These are phyloP conservation scores for Botryotinia calthae DNA, from an alignment of 2,329 filamentous ascomycete genomes.

Conservation along the genomic window DNA sequence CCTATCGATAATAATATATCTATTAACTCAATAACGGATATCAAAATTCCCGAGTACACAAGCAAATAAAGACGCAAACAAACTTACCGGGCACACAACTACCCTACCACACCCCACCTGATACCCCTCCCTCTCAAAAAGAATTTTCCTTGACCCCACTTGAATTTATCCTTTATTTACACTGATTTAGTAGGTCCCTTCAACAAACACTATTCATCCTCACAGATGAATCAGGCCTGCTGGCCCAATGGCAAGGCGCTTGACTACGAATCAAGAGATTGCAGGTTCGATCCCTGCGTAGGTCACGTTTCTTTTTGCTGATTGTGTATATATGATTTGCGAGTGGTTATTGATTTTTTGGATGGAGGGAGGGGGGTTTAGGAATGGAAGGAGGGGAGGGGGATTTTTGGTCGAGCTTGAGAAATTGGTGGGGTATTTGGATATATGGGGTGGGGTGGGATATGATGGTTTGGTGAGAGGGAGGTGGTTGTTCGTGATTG, in stretches of 20 bases:
- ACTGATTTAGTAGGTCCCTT: rapidly evolving
- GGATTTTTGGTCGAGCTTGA: neutral
- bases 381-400: neutral
- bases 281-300: conserved; percentile 44
- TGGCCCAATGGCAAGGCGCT: conserved; percentile 50
- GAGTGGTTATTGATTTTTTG: no score
- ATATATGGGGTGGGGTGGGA: no score
- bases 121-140: no score
- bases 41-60: no score
- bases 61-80: neutral
- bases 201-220: neutral
- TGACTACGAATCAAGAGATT: conserved; percentile 51
- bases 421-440: neutral
- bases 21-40: no score
- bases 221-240: conserved; percentile 2
- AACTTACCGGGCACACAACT: neutral
- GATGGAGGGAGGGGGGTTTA: no score
- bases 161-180: neutral
- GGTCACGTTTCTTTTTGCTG: conserved; percentile 23
- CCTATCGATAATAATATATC: no score
- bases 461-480: neutral
- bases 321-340: no score
- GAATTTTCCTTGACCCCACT: neutral
- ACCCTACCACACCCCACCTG: neutral
- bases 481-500: neutral